These are phyloP conservation scores for Aspergillus wentii DNA, from an alignment of 495 filamentous ascomycete genomes.

Conservation along the genomic window DNA sequence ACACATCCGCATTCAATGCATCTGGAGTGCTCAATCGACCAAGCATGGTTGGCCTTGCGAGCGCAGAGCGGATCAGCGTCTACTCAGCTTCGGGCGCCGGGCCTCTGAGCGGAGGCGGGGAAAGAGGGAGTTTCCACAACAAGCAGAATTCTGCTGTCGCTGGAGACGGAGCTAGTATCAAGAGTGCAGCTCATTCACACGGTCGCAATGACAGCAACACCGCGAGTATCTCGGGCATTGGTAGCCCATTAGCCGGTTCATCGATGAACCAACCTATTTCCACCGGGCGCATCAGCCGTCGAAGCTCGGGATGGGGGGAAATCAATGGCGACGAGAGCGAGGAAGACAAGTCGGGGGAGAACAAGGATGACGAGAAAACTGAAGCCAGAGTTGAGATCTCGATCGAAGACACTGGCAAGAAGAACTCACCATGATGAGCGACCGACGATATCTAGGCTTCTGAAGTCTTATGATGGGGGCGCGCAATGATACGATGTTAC, in stretches of 20 bases:
- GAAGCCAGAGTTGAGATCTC: background rate
- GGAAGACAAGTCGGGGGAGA: slow-evolving; percentile 21
- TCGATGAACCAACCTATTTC: slow-evolving; percentile 36
- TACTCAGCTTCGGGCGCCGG: slow-evolving; percentile 75
- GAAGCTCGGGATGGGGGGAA: slow-evolving; percentile 61
- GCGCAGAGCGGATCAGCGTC: slow-evolving; percentile 76
- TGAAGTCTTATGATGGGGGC: too few species aligned
- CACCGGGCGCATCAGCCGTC: slow-evolving; percentile 50
- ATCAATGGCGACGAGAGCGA: slow-evolving; percentile 43
- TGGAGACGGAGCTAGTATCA: slow-evolving; percentile 72
- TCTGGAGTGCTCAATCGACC: slow-evolving; percentile 42
- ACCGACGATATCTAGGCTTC: too few species aligned
- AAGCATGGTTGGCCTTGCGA: slow-evolving; percentile 57
- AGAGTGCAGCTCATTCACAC: slow-evolving; percentile 73
- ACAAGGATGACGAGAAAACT: slow-evolving; percentile 11
- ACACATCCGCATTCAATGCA: slow-evolving; percentile 47
- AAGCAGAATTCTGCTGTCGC: slow-evolving; percentile 52
- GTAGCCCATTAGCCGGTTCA: slow-evolving; percentile 59
- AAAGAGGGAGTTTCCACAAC: slow-evolving; percentile 78
- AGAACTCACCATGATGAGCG: background rate
- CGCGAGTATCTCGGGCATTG: slow-evolving; percentile 61
- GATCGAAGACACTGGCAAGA: too few species aligned
- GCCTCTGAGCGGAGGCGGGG: slow-evolving; percentile 54
- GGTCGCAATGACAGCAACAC: slow-evolving; percentile 75
- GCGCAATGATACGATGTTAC: too few species aligned